Evolutionary conservation across 1,284 basidiomycete genomes (phyloP).

Genomic region (Mycosarcoma mackinlayi): DNA sequence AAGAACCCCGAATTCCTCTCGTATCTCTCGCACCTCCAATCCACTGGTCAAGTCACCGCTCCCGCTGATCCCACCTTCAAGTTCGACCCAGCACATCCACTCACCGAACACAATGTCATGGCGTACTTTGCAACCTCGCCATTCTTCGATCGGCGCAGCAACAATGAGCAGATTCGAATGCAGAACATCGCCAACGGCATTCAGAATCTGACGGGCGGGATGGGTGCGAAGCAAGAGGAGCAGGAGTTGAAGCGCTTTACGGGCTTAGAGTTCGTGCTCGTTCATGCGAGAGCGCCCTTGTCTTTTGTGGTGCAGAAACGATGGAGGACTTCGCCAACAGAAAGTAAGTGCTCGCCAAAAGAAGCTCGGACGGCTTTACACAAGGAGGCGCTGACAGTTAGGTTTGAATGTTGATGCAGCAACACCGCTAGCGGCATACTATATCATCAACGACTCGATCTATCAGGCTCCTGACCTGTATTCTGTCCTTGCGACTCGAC

Average conservation of each 20-base stretch:
- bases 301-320: conserved; percentile 62
- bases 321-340: conserved; percentile 33
- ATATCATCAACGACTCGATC: conserved; percentile 60
- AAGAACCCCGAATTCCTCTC: conserved; percentile 62
- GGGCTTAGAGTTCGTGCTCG: conserved; percentile 61
- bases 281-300: conserved; percentile 44
- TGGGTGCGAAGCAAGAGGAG: conserved; percentile 37
- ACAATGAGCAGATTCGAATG: conserved; percentile 67
- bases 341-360: conserved; percentile 15
- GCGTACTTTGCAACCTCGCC: conserved; percentile 63
- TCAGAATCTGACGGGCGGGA: conserved; percentile 9
- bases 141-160: conserved; percentile 62
- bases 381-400: too few relatives aligned
- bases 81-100: conserved; percentile 20
- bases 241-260: conserved; percentile 59
- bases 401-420: conserved; percentile 9
- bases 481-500: conserved; percentile 49
- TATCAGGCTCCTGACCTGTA: conserved; percentile 65
- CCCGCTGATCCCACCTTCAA: conserved; percentile 6
- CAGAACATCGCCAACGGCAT: conserved; percentile 57
- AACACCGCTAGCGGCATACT: conserved; percentile 57
- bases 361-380: conserved; percentile 2
- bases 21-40: conserved; percentile 47
- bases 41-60: conserved; percentile 13
- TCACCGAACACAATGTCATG: conserved; percentile 58